Base-by-base conservation (phyloP, 192 early-diverging fungal species). In the Umbelopsis isabellina region DNA sequence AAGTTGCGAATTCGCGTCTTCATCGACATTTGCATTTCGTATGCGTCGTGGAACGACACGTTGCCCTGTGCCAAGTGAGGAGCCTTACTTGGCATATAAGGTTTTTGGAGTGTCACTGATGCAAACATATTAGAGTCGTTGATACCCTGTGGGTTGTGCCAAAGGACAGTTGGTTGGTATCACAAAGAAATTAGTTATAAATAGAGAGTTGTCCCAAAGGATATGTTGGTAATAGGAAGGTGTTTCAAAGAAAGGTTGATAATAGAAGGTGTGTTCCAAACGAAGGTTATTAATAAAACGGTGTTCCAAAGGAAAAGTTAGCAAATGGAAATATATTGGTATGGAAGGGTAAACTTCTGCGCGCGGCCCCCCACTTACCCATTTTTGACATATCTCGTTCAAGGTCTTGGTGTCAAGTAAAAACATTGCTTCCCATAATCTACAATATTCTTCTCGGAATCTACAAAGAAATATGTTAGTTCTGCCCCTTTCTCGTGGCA, bases 381-480 rank as follows among this genome's bases (percentile, higher is more conserved):
- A 98, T 41, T 71, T 65, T 10, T 65, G 68, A 66, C 87, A 91
- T 27, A 98, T 93, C 13, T 78, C 66, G 13, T 72, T 50, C 61
- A 97, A 85, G 1, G 81, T 80, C 5, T 72, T 52, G n/a, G 83
- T 79, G 67, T 98, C 94, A 47, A 86, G 76, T 12, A 91, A 65
- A 79, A 95, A 92, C 0, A 97, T 81, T 0, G 91, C 84, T 70
- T 91, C 90, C 95, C 95, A 98, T 66, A 98, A 86, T 55, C 85
- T 74, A 22, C 93, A 91, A 66, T 97, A 96, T 70, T 96, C 86
- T 51, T 84, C 72, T 15, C 85, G 83, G 76, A 98, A 96, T 35
- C 72, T n/a, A n/a, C n/a, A n/a, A n/a, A n/a, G n/a, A n/a, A n/a
- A n/a, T n/a, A n/a, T n/a, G n/a, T n/a, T n/a, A n/a, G n/a, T n/a